phyloP scores from a whole-genome alignment of 2,329 filamentous ascomycete genomes.

The Tolypocladium guangdongense region DNA sequence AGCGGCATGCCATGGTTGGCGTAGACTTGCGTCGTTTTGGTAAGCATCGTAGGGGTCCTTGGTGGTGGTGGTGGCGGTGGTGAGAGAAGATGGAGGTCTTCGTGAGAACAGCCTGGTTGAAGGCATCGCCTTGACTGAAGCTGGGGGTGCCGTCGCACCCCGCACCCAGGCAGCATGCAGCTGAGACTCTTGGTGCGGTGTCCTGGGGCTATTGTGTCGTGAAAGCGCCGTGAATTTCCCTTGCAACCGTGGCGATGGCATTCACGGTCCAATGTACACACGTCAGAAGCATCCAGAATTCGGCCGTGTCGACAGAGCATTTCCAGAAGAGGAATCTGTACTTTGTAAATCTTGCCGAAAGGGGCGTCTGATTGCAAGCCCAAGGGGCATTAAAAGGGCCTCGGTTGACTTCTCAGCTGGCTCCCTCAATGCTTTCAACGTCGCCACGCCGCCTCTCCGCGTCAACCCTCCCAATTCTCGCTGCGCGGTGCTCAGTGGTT shows the following conservation, averaged over 20 bases:
- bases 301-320: not conserved
- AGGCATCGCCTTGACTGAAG: not conserved
- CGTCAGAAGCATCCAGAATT: not conserved
- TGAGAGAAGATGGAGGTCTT: not conserved
- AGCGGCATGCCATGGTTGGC: conserved; percentile 20
- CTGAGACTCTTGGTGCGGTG: not conserved
- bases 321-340: not conserved
- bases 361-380: not conserved
- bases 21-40: conserved; percentile 16
- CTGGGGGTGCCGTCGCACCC: not conserved
- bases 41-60: conserved; percentile 9
- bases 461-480: not conserved
- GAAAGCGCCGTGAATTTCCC: not conserved
- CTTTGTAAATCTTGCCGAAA: too few relatives aligned
- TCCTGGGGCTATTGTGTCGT: not conserved
- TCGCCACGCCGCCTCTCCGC: not conserved
- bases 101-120: not conserved
- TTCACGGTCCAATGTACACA: not conserved
- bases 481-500: not conserved
- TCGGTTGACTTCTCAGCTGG: not conserved
- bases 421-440: not conserved
- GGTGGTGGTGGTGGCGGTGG: not conserved
- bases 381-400: not conserved
- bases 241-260: not conserved
- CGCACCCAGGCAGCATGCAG: not conserved